Evolutionary conservation across 2,329 filamentous ascomycete species (phyloP), one percentile per base, ranked within the genome.

Genomic region (Ophiostoma sp.): DNA sequence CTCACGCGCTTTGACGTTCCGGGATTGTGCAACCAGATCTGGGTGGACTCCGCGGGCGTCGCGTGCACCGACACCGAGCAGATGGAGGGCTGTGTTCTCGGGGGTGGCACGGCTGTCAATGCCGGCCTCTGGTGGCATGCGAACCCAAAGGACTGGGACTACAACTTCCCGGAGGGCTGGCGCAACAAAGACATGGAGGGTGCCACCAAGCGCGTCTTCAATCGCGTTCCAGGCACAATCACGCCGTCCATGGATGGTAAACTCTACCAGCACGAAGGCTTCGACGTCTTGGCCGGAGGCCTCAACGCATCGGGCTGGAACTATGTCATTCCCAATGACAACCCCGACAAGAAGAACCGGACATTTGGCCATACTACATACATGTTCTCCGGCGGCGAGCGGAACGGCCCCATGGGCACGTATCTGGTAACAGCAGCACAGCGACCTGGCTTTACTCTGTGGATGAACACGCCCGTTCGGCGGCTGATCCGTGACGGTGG

Each of bases 121-220:
- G 52, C 52, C 10, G 52, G 52, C 27, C 52, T 57, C n/a, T 57
- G 52, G 52, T 57, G 52, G 52, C 52, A 27, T 5, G 52, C 52
- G 15, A 57, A 31, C 52, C 52, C 52, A 4, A 57, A 57, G 52
- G 52, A 57, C 52, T 57, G 52, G 52, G 52, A 57, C 23, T 57
- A 57, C 17, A 57, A 57, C n/a, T 57, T 57, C n/a, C 52, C 52
- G 4, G 52, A 57, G 8, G 52, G 52, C 10, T 57, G 52, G 52
- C 52, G 52, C 52, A 57, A 17, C 52, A 57, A 57, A 31, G 52
- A 57, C n/a, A 57, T 57, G 52, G 52, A 27, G n/a, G 23, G 52
- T 4, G 52, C 52, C 27, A 57, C 52, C 52, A 57, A 27, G 52
- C 52, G 52, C 6, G 52, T 27, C 15, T 57, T 57, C 10, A 57